Conservation (phyloP, 345 rosid genomes). For the Dimocarpus longan region DNA sequence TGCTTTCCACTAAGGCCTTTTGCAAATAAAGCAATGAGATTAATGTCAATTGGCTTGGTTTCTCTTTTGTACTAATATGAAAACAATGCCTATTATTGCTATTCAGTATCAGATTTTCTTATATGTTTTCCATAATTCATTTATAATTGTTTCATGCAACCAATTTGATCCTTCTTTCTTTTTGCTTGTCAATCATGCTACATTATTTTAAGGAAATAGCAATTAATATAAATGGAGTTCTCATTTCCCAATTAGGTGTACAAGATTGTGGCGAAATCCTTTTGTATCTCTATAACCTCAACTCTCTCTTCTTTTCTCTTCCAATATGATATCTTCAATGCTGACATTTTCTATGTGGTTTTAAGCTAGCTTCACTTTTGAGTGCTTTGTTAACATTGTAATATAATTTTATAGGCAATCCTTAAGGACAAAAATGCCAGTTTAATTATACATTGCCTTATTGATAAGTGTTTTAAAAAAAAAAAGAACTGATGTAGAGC, state of each 20-base stretch:
- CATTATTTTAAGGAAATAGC: background rate
- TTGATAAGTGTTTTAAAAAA: too few species aligned
- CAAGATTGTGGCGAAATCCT: background rate
- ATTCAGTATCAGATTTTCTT: too few species aligned
- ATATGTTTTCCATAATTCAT: too few species aligned
- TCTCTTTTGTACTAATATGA: too few species aligned
- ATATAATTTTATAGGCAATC: slow-evolving; percentile 31
- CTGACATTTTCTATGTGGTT: background rate
- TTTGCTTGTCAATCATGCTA: background rate
- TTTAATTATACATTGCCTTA: slow-evolving; percentile 41
- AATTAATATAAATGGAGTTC: background rate
- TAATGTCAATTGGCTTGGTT: too few species aligned
- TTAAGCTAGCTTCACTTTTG: background rate
- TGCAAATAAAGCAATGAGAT: too few species aligned
- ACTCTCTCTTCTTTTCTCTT: too few species aligned
- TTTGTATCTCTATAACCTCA: background rate
- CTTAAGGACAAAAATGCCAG: slow-evolving; percentile 48
- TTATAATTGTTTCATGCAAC: too few species aligned
- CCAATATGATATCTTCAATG: too few species aligned
- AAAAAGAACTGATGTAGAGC: background rate
- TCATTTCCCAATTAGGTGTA: background rate
- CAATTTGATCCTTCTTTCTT: background rate
- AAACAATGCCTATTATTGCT: too few species aligned
- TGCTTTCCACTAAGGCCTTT: background rate
- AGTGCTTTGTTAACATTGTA: background rate